Evolutionary conservation across 192 early-diverging fungal genomes (phyloP).

Genomic region (Podochytrium sp.): DNA sequence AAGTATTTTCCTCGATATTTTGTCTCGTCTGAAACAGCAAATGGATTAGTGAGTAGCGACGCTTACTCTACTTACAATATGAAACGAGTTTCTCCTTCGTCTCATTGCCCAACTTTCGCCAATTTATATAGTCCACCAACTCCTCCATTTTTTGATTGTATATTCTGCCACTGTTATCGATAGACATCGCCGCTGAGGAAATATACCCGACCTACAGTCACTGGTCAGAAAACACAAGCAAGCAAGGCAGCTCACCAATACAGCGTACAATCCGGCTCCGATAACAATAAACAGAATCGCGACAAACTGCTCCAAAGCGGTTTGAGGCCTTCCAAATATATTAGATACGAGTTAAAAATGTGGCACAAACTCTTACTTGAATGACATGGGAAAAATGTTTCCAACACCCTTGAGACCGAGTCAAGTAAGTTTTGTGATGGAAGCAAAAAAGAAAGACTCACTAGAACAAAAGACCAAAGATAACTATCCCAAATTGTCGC

Average conservation of each 20-base stretch:
- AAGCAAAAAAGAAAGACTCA: not conserved
- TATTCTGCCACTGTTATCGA: slow-evolving; percentile 28
- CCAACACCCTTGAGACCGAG: slow-evolving; percentile 30
- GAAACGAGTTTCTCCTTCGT: slow-evolving; percentile 24
- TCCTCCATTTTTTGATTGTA: slow-evolving; percentile 44
- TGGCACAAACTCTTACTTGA: not conserved
- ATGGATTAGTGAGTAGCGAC: no score
- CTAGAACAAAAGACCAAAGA: not conserved
- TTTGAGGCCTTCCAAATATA: slow-evolving; percentile 13
- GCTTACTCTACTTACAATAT: no score
- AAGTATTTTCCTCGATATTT: slow-evolving; percentile 42
- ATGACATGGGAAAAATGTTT: slow-evolving; percentile 31
- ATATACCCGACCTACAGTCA: slow-evolving; percentile 11
- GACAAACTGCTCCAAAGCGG: slow-evolving; percentile 1
- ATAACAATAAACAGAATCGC: slow-evolving; percentile 11
- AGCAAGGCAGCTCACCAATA: no score
- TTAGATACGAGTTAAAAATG: not conserved
- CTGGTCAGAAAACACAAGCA: no score
- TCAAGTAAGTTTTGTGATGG: no score
- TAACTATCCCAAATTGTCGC: not conserved
- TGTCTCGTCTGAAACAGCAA: no score
- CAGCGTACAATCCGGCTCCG: slow-evolving; percentile 12
- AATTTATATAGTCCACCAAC: slow-evolving; percentile 38
- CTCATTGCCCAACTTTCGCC: slow-evolving; percentile 24
- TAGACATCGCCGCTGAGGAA: slow-evolving; percentile 19